These are phyloP conservation scores for Suhomyces yuchorum DNA, from an alignment of 1,139 yeast genomes.

Conservation along the genomic window DNA sequence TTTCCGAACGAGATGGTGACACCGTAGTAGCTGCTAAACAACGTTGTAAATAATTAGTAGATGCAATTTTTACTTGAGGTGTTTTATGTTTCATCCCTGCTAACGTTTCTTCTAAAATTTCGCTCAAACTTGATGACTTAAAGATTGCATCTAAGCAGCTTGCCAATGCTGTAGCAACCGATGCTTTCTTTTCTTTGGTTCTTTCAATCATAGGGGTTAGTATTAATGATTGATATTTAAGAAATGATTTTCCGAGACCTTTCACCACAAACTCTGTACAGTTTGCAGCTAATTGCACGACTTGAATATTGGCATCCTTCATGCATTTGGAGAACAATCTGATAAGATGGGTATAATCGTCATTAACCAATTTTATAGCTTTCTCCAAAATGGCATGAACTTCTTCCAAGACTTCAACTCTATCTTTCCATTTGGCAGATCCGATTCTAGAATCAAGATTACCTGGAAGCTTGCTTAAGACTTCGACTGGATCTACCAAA, in stretches of 20 bases:
- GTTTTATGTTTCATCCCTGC: conserved; percentile 71
- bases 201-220: conserved; percentile 74
- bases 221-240: conserved; percentile 55
- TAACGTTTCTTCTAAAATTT: conserved; percentile 62
- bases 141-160: conserved; percentile 69
- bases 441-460: conserved; percentile 57
- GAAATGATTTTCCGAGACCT: conserved; percentile 63
- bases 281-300: conserved; percentile 78
- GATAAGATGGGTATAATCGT: conserved; percentile 65
- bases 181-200: conserved; percentile 82
- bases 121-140: conserved; percentile 50
- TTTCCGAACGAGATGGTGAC: conserved; percentile 55
- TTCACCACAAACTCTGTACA: conserved; percentile 63
- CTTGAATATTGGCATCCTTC: conserved; percentile 89
- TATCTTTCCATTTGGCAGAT: conserved; percentile 85
- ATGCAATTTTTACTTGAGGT: conserved; percentile 78
- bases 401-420: conserved; percentile 83
- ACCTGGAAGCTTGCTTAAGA: conserved; percentile 64
- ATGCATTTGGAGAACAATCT: conserved; percentile 69
- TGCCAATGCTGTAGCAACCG: conserved; percentile 70
- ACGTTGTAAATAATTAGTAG: conserved; percentile 64
- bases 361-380: conserved; percentile 42
- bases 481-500: conserved; percentile 52
- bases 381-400: conserved; percentile 54
- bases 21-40: conserved; percentile 56